Percentiles rank a stretch among this genome's conserved stretches.
These are phyloP conservation scores for Alternaria longipes DNA, from an alignment of 2,329 filamentous ascomycete species.

Conservation along the genomic window DNA sequence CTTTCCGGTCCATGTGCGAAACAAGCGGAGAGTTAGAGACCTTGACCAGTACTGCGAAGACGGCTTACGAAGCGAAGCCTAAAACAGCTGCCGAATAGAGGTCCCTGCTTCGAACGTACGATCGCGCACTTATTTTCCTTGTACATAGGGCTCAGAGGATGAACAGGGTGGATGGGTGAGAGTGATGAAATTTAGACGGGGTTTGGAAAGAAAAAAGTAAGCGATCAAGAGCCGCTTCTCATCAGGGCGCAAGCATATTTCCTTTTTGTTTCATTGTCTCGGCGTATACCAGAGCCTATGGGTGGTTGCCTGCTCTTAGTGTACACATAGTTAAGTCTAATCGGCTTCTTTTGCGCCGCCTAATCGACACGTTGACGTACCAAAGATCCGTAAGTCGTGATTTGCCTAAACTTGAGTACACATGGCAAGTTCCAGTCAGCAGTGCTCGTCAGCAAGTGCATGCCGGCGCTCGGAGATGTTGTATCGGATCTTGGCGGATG, in stretches of 20 bases:
- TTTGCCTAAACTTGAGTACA: neutral
- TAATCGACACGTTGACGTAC: neutral
- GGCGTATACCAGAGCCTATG: neutral
- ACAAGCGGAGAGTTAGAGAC: constrained; percentile 68
- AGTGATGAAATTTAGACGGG: neutral
- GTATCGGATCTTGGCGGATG: constrained; percentile 5
- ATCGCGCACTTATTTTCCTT: neutral
- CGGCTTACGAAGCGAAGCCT: constrained; percentile 48
- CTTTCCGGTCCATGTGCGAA: constrained; percentile 74
- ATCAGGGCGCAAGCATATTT: constrained; percentile 1
- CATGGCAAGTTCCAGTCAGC: neutral
- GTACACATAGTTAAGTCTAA: neutral
- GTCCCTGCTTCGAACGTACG: neutral
- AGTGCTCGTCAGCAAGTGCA: neutral
- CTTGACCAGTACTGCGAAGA: constrained; percentile 65
- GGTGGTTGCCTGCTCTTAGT: neutral
- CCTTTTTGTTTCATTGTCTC: neutral
- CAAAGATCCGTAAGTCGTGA: neutral
- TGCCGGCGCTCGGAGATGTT: neutral
- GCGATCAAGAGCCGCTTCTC: neutral
- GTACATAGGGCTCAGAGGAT: neutral
- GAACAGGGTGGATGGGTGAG: neutral
- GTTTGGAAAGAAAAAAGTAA: neutral
- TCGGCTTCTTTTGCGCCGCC: neutral
- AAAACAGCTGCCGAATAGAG: neutral